Conservation (phyloP, 768 basidiomycete genomes). For the Myochromella boudieri region DNA sequence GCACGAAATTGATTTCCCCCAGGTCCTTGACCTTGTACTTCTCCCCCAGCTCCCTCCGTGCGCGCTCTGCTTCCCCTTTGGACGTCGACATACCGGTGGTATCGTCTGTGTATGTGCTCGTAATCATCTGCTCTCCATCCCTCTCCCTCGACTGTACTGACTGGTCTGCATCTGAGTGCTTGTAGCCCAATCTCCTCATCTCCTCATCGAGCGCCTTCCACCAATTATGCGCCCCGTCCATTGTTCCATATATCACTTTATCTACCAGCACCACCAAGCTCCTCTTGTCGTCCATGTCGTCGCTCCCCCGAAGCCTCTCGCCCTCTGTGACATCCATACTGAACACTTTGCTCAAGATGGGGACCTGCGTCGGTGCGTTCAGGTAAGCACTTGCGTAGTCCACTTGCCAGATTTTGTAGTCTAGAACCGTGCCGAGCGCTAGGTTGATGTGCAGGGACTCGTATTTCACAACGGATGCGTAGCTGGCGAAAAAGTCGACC, state of each 20-base stretch:
- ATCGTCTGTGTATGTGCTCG: too few species aligned
- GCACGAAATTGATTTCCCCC: background rate
- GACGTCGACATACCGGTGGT: background rate
- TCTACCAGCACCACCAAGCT: slow-evolving; percentile 1
- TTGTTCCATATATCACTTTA: slow-evolving; percentile 4
- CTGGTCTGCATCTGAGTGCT: slow-evolving; percentile 17
- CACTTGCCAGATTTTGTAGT: slow-evolving; percentile 27
- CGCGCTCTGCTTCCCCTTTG: background rate
- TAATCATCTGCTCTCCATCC: slow-evolving; percentile 13
- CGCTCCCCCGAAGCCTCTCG: background rate
- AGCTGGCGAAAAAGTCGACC: slow-evolving; percentile 29
- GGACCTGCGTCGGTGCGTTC: slow-evolving; percentile 6
- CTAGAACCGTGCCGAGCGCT: background rate
- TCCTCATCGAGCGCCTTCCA: too few species aligned
- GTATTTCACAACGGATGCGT: slow-evolving; percentile 10
- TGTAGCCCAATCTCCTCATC: slow-evolving; percentile 9
- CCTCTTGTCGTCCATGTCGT: slow-evolving; percentile 5
- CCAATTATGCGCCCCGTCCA: too few species aligned
- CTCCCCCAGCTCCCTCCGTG: too few species aligned
- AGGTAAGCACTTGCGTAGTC: too few species aligned
- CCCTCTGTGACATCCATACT: background rate
- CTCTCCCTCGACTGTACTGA: slow-evolving; percentile 9
- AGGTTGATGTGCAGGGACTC: slow-evolving; percentile 6
- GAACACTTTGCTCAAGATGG: slow-evolving; percentile 2
- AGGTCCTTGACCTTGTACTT: too few species aligned